A percentile compares a stretch with the other conserved stretches of the same genome.
Conservation (phyloP, 208 protist genomes). For the Trypanosomatidae sp. region DNA sequence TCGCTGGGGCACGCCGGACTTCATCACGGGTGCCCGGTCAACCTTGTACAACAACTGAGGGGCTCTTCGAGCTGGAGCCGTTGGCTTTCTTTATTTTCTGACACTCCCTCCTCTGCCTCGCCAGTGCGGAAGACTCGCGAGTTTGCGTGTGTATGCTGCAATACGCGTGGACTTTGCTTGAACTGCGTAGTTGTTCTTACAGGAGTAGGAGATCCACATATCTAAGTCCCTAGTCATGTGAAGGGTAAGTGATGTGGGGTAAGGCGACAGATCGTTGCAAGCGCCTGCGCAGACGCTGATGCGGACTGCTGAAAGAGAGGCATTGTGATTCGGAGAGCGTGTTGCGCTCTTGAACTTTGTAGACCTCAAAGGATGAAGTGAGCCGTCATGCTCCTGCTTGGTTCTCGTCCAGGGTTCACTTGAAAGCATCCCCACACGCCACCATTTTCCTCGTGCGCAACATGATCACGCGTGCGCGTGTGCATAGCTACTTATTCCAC, state of each 20-base stretch:
- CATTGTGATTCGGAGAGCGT: neutral
- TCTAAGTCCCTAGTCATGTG: neutral
- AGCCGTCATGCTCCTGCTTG: neutral
- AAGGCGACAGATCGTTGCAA: neutral
- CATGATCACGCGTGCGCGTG: neutral
- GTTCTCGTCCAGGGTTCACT: neutral
- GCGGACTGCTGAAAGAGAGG: neutral
- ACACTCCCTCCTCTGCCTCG: neutral
- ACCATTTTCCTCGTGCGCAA: no score
- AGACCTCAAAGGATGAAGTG: neutral
- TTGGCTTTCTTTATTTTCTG: neutral
- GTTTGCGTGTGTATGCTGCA: neutral
- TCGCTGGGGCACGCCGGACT: slow-evolving; percentile 77
- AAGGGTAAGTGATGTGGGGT: neutral
- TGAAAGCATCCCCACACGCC: neutral
- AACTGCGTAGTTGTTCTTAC: neutral
- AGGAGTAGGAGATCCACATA: neutral
- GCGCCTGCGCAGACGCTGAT: neutral
- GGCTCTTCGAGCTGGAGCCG: neutral
- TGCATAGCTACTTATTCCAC: neutral
- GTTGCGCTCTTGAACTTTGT: neutral
- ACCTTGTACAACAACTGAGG: slow-evolving; percentile 65
- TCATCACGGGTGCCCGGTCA: slow-evolving; percentile 56
- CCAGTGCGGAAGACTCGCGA: neutral
- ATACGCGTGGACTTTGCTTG: neutral